Percentiles rank a stretch among this genome's conserved stretches.
phyloP scores from a whole-genome alignment of 345 rosid species.

The Gossypium herbaceum region DNA sequence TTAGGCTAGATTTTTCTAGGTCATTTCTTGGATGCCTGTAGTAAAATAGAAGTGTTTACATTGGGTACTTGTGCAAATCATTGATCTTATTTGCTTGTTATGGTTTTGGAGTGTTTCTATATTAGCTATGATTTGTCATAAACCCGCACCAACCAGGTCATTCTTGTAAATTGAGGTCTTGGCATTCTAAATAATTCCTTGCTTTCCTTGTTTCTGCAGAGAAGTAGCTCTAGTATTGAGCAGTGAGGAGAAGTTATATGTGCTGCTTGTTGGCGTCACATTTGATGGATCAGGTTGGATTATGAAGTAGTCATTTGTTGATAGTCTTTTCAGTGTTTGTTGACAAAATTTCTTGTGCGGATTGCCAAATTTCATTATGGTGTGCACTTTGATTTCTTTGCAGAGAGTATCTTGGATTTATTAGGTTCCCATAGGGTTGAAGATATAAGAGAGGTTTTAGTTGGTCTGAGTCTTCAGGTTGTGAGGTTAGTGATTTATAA shows the following conservation, averaged over 20 bases:
- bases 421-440: constrained; percentile 58
- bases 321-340: constrained; percentile 10
- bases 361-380: constrained; percentile 23
- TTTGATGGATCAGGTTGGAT: constrained; percentile 71
- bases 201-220: constrained; percentile 41
- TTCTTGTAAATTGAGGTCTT: constrained; percentile 7
- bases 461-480: constrained; percentile 85
- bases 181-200: not conserved
- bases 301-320: constrained; percentile 22
- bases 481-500: constrained; percentile 59
- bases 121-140: not conserved
- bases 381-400: constrained; percentile 26
- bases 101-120: not conserved
- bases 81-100: not conserved
- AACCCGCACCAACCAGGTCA: not conserved
- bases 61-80: not conserved
- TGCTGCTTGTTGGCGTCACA: constrained; percentile 58
- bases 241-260: constrained; percentile 57
- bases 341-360: constrained; percentile 11
- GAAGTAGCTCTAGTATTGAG: constrained; percentile 72
- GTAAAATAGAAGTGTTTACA: not conserved
- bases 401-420: constrained; percentile 63
- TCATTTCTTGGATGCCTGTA: not conserved
- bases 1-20: not conserved
- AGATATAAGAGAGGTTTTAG: constrained; percentile 63